Evolutionary conservation across 805 yeast genomes (phyloP), one percentile per base, ranked within the genome.

Genomic region (Lachancea sp.): DNA sequence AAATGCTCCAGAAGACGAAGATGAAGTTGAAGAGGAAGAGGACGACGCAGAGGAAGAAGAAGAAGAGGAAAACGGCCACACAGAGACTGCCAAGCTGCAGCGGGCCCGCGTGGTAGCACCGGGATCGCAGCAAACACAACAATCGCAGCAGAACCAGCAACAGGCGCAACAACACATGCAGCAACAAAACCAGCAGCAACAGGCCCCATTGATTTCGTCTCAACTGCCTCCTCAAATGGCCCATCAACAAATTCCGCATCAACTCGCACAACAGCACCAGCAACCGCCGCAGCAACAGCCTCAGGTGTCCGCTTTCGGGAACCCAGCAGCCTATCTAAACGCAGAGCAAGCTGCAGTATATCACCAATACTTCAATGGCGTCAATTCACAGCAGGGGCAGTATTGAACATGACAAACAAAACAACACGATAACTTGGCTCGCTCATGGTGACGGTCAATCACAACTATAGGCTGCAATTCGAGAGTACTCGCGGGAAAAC

Each of bases 1-100:
- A 60, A 89, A 91, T 66, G 98, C 98, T 8, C 96, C 96, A n/a
- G 95, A 88, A 59, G 91, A 84, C 51, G 79, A 80, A 10, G 70
- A 77, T 54, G 81, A 78, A 30, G 85, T 79, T 41, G 88, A 81
- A 39, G 85, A 78, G 45, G 78, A 78, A 39, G 83, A 73, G 38
- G 68, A 63, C 15, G 79, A 72, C 13, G 69, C 62, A 29, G 58
- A 48, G n/a, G 68, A 48, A 15, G 68, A 57, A 58, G 67, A 60
- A 50, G 55, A 57, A 16, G 50, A 48, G 56, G 54, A 43, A 60
- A 55, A 46, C 56, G 58, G 38, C 58, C 58, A 39, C 62, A 51
- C 44, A 57, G 57, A 27, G 58, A 3, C 46, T 32, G 31, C 36
- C 15, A 31, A 36, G 18, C 12, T 31, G 18, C 38, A 38, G 27